Conservation (phyloP, 441 rosid species). For the Erodium trifolium region DNA sequence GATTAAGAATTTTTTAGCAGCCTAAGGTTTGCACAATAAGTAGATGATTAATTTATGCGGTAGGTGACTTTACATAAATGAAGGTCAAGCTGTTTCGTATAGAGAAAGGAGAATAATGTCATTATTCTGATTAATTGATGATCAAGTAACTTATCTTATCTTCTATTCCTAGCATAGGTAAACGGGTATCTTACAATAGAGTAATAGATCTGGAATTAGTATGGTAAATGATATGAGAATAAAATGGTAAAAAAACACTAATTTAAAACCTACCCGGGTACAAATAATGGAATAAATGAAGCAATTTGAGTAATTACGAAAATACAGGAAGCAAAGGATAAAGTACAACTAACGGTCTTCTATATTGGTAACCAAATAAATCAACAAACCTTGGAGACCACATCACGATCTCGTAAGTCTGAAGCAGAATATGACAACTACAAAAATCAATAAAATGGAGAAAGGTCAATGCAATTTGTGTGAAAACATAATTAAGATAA, state of each 20-base stretch:
- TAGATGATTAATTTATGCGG: too few relatives aligned
- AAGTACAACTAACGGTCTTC: not conserved
- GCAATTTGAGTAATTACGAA: not conserved
- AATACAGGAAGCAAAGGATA: not conserved
- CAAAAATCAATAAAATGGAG: slow-evolving; percentile 17
- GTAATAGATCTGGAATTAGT: not conserved
- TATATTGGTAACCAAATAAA: not conserved
- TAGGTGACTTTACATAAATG: too few relatives aligned
- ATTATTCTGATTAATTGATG: too few relatives aligned
- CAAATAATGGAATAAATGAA: not conserved
- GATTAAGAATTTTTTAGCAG: too few relatives aligned
- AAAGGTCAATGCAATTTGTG: slow-evolving; percentile 5
- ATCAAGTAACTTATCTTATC: too few relatives aligned
- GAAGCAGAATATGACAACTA: slow-evolving; percentile 90
- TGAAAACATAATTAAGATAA: not conserved
- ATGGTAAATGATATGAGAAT: not conserved
- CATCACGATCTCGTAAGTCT: slow-evolving; percentile 73
- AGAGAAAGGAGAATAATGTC: too few relatives aligned
- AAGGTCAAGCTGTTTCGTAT: too few relatives aligned
- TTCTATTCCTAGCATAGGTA: too few relatives aligned
- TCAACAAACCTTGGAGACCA: slow-evolving; percentile 66
- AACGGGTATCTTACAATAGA: not conserved
- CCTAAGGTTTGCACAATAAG: too few relatives aligned
- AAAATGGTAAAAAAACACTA: not conserved
- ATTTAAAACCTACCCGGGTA: not conserved